These are phyloP conservation scores for Lachnellula suecica DNA, from an alignment of 2,329 filamentous ascomycete species.

Conservation along the genomic window DNA sequence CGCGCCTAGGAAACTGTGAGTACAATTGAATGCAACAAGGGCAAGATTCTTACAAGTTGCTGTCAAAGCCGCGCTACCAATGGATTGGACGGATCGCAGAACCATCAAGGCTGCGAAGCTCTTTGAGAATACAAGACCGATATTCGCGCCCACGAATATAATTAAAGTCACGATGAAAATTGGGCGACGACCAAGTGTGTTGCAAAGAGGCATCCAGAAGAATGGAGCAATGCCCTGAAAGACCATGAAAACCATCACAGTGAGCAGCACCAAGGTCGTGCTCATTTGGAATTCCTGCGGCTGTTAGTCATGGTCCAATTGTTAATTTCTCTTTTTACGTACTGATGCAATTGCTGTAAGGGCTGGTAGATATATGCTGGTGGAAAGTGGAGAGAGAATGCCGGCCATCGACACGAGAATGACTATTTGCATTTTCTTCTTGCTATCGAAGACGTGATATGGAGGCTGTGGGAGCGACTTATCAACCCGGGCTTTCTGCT, in stretches of 20 bases:
- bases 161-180: slow-evolving; percentile 48
- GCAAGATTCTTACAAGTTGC: slow-evolving; percentile 39
- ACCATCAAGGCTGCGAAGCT: slow-evolving; percentile 47
- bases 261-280: slow-evolving; percentile 5
- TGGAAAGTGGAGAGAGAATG: slow-evolving; percentile 20
- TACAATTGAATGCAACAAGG: background rate
- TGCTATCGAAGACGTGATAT: slow-evolving; percentile 11
- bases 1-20: slow-evolving; percentile 31
- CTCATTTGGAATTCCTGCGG: slow-evolving; percentile 13
- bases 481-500: background rate
- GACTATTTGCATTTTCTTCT: slow-evolving; percentile 44
- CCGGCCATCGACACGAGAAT: slow-evolving; percentile 33
- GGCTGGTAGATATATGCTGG: slow-evolving; percentile 22
- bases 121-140: slow-evolving; percentile 41
- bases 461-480: slow-evolving; percentile 10
- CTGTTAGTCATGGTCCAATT: slow-evolving; percentile 34
- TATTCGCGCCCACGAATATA: slow-evolving; percentile 45
- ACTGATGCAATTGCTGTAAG: slow-evolving; percentile 10
- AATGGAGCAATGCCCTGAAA: slow-evolving; percentile 58
- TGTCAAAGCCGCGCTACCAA: slow-evolving; percentile 58
- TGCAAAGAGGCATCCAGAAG: slow-evolving; percentile 44
- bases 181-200: slow-evolving; percentile 51
- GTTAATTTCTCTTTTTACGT: background rate
- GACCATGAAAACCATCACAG: slow-evolving; percentile 34
- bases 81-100: slow-evolving; percentile 54